Evolutionary conservation across 2,329 filamentous ascomycete species (phyloP).

Genomic region (Colletotrichum higginsianum): DNA sequence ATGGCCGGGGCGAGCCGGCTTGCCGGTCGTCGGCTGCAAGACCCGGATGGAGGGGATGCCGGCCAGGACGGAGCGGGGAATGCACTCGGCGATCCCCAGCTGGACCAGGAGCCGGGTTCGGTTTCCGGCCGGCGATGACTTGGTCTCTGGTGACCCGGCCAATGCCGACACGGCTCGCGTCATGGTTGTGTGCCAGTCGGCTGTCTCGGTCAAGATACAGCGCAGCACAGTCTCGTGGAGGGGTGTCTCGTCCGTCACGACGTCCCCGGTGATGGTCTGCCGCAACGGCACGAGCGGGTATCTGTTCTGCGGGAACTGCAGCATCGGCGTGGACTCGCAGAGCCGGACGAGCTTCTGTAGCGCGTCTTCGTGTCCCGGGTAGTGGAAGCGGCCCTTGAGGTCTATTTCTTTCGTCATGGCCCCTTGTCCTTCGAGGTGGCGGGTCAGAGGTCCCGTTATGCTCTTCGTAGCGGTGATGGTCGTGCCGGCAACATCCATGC

Average conservation of each 20-base stretch:
- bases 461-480: not conserved
- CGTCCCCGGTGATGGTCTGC: not conserved
- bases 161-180: not conserved
- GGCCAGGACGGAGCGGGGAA: not conserved
- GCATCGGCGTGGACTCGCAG: not conserved
- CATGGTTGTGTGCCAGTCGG: slow-evolving; percentile 6
- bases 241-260: not conserved
- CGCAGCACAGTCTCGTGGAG: slow-evolving; percentile 3
- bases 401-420: not conserved
- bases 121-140: not conserved
- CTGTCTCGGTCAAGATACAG: not conserved
- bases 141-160: not conserved
- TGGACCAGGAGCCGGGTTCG: not conserved
- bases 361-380: not conserved
- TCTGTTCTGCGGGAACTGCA: not conserved
- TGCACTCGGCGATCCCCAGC: not conserved
- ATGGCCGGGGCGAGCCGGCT: not conserved
- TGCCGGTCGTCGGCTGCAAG: not conserved
- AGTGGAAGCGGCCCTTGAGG: slow-evolving; percentile 5
- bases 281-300: not conserved
- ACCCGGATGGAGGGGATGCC: not conserved
- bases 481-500: not conserved
- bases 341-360: not conserved
- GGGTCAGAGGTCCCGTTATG: not conserved
- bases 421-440: not conserved